Evolutionary conservation across 208 protist genomes (phyloP), one percentile per base, ranked within the genome.

Genomic region (Jaenimonas drosophilae): DNA sequence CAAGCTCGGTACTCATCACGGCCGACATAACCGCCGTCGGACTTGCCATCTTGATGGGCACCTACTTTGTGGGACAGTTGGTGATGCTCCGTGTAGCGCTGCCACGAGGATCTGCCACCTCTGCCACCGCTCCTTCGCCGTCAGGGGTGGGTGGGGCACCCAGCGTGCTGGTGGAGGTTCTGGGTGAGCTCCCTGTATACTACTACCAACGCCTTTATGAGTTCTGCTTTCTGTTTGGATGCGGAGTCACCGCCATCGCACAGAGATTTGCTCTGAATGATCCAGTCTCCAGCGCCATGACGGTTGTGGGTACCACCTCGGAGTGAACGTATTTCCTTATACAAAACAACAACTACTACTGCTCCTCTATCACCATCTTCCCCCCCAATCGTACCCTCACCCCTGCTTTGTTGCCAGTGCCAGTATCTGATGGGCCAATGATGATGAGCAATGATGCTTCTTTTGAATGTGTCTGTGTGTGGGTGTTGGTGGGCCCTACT

Each of bases 181-280:
- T 84, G 11, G 70, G 69, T 0, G 38, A 44, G 17, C 53, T 84
- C 11, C 66, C 75, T n/a, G 49, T 70, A 17, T 64, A 84, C 42
- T 79, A 70, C 51, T 84, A 84, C 40, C 75, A 84, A 32, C 73
- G 74, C 3, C 40, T 91, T 1, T 77, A 80, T 42, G 77, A 87
- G 27, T 65, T 59, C 48, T 71, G 71, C 34, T 87, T 80, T 49
- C 7, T 91, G 26, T 33, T 73, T 11, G 60, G 69, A 12, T 64
- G 61, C 26, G 29, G 42, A 11, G 33, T 49, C 5, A 79, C 68
- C 4, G 29, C 72, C 1, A 3, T 85, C 11, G 49, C 65, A n/a
- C 64, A 64, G 11, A 29, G 59, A 0, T 70, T 70, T 33, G 59
- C 79, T 11, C 25, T 70, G 34, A 45, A 51, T 2, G 57, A 76